phyloP scores from a whole-genome alignment of 176 grass and related monocot genomes.

The Leersia perrieri region DNA sequence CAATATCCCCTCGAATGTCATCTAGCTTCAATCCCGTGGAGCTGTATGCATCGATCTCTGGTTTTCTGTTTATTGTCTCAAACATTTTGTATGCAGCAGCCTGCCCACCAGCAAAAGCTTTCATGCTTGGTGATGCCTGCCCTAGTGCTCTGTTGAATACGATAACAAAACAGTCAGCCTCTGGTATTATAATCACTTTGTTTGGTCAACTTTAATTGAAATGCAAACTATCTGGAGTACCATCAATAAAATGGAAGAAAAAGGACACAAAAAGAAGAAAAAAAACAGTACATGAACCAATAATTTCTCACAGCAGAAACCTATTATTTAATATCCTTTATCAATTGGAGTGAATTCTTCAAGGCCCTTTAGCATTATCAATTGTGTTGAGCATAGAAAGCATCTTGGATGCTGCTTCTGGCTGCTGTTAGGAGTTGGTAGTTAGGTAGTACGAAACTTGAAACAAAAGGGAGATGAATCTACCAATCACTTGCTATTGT shows the following conservation, averaged over 20 bases:
- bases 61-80: constrained; percentile 81
- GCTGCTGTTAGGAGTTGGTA: constrained; percentile 35
- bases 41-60: constrained; percentile 71
- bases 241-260: background rate
- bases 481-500: constrained; percentile 1
- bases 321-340: background rate
- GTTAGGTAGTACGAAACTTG: constrained; percentile 34
- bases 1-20: constrained; percentile 82
- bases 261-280: background rate
- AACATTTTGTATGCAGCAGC: constrained; percentile 93
- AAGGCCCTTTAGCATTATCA: background rate
- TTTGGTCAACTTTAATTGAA: constrained; percentile 9
- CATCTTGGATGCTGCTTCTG: constrained; percentile 23
- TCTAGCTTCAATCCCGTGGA: constrained; percentile 56
- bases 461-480: constrained; percentile 34
- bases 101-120: constrained; percentile 81
- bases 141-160: constrained; percentile 70
- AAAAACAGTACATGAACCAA: background rate
- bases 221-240: background rate
- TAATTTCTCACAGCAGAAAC: background rate
- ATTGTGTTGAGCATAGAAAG: constrained; percentile 9
- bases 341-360: background rate
- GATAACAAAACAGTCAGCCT: constrained; percentile 1
- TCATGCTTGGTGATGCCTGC: constrained; percentile 83
- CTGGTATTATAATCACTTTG: background rate